phyloP scores from a whole-genome alignment of 2,329 filamentous ascomycete genomes.

The Aspergillus caelatus region DNA sequence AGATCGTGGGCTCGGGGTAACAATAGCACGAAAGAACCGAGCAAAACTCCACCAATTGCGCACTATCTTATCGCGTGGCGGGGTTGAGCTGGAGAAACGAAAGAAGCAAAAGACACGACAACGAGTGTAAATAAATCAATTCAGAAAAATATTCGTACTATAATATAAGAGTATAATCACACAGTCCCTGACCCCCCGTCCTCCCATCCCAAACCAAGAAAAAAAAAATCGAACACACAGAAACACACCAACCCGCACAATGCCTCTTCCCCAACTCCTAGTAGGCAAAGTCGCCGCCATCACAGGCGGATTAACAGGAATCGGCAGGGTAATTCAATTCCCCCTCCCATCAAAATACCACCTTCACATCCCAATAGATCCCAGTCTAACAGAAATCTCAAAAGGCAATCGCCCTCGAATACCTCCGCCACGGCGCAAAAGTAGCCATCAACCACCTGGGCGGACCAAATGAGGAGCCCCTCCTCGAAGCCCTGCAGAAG shows the following conservation, averaged over 20 bases:
- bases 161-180: neutral
- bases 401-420: conserved; percentile 75
- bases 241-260: conserved; percentile 12
- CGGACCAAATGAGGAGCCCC: conserved; percentile 31
- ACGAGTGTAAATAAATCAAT: neutral
- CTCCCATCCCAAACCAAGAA: neutral
- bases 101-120: neutral
- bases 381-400: neutral
- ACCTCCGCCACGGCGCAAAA: conserved; percentile 73
- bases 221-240: neutral
- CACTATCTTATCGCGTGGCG: conserved; percentile 23
- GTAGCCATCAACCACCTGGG: conserved; percentile 82
- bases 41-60: conserved; percentile 20
- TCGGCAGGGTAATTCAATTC: conserved; percentile 60
- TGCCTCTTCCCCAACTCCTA: conserved; percentile 57
- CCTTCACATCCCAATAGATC: neutral
- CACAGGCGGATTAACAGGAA: conserved; percentile 83
- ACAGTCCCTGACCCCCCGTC: neutral
- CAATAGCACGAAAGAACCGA: conserved; percentile 34
- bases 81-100: conserved; percentile 7
- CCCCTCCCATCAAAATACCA: too few species aligned
- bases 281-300: conserved; percentile 79
- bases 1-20: conserved; percentile 31
- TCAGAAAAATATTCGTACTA: neutral
- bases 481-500: conserved; percentile 33